phyloP scores from a whole-genome alignment of 805 yeast species.

The Candida easanensis region DNA sequence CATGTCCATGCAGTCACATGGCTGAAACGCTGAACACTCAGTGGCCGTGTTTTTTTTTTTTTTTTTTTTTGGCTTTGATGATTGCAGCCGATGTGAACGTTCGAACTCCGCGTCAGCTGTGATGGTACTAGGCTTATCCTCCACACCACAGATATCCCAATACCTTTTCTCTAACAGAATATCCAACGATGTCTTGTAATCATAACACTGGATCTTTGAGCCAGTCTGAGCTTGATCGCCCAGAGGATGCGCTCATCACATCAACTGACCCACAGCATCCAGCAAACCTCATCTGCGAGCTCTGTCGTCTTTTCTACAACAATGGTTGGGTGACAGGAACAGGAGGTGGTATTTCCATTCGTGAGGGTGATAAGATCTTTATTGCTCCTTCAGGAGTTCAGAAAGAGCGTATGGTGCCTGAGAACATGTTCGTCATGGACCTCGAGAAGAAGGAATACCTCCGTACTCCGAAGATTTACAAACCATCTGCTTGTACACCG shows the following conservation, averaged over 20 bases:
- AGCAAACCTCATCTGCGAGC: constrained; percentile 78
- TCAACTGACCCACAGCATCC: constrained; percentile 43
- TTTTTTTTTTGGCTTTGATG: no score
- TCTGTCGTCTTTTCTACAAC: constrained; percentile 72
- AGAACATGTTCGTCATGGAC: constrained; percentile 77
- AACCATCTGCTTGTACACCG: constrained; percentile 95
- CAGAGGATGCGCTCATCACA: constrained; percentile 20
- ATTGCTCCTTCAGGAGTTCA: constrained; percentile 97
- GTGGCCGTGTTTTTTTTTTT: no score
- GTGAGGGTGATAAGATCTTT: constrained; percentile 52
- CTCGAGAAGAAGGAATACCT: constrained; percentile 48
- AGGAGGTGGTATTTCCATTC: constrained; percentile 89
- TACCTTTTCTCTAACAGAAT: no score
- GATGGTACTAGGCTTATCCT: no score
- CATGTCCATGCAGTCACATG: no score
- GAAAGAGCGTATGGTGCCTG: constrained; percentile 81
- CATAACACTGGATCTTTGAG: no score
- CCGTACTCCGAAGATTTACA: constrained; percentile 60
- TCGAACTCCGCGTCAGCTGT: no score
- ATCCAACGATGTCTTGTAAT: constrained; percentile 4
- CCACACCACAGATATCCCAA: no score
- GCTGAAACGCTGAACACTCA: no score
- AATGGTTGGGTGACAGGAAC: constrained; percentile 95
- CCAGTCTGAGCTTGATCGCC: constrained; percentile 1
- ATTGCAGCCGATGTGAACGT: no score